A percentile compares a stretch with the other conserved stretches of the same genome.
These are phyloP conservation scores for Blastobotrys apis DNA, from an alignment of 1,139 yeast species.

Conservation along the genomic window DNA sequence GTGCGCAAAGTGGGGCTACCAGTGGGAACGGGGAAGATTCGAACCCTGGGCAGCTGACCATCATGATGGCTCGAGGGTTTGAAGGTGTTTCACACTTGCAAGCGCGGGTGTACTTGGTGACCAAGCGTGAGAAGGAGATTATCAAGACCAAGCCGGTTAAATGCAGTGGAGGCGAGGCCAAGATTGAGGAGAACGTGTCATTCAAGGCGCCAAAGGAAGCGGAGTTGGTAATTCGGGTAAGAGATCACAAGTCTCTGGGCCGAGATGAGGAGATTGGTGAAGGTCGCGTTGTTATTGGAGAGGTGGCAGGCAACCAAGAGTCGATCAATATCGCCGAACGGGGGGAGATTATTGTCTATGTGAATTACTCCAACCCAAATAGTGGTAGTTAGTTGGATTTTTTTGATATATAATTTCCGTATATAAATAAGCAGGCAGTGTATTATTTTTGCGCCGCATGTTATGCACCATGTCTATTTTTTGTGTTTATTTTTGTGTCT, in stretches of 20 bases:
- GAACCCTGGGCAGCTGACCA: constrained; percentile 27
- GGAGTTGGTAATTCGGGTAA: constrained; percentile 53
- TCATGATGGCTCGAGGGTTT: constrained; percentile 31
- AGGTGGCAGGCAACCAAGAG: constrained; percentile 28
- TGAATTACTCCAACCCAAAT: constrained; percentile 14
- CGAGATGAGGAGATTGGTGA: constrained; percentile 63
- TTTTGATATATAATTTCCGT: not conserved
- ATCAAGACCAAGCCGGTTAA: constrained; percentile 63
- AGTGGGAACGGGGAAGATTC: constrained; percentile 16
- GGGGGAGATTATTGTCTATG: constrained; percentile 22
- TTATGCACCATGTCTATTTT: not conserved
- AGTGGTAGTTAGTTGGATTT: not conserved
- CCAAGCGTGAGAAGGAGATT: constrained; percentile 46
- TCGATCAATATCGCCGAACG: constrained; percentile 26
- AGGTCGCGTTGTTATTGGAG: constrained; percentile 35
- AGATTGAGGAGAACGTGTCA: constrained; percentile 62
- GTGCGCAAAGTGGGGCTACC: constrained; percentile 12
- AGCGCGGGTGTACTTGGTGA: constrained; percentile 30
- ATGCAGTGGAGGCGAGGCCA: constrained; percentile 44
- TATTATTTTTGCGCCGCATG: not conserved
- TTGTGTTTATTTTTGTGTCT: not conserved
- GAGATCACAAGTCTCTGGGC: constrained; percentile 71
- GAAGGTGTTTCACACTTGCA: constrained; percentile 29
- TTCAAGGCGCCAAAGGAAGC: constrained; percentile 65
- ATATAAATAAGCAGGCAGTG: not conserved